Conservation (phyloP, 768 basidiomycete species). For the Coprinopsis sp. region DNA sequence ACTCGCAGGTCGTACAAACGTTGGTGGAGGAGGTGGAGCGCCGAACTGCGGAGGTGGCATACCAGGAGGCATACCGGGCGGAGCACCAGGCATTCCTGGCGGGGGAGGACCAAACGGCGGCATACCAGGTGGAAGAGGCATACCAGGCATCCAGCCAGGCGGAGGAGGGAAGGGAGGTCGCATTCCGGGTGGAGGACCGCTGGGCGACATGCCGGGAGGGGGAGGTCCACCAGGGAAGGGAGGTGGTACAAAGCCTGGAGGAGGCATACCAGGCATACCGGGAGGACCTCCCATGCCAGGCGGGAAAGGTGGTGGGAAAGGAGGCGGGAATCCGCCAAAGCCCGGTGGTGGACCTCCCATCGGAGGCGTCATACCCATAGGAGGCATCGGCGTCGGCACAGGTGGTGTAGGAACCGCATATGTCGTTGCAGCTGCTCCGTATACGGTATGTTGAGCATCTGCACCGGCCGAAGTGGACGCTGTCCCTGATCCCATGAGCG, state of each 20-base stretch:
- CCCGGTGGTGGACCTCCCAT: constrained; percentile 46
- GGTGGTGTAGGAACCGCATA: constrained; percentile 45
- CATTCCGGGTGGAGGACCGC: neutral
- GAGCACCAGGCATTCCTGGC: constrained; percentile 3
- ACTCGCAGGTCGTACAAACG: constrained; percentile 12
- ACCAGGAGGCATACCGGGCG: neutral
- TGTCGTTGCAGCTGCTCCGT: constrained; percentile 69
- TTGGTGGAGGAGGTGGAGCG: constrained; percentile 11
- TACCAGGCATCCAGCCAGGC: constrained; percentile 6
- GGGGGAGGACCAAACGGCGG: neutral
- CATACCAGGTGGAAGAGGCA: constrained; percentile 10
- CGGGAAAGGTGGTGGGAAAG: constrained; percentile 27
- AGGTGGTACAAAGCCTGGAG: constrained; percentile 21
- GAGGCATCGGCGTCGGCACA: constrained; percentile 32
- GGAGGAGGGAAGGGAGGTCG: constrained; percentile 5
- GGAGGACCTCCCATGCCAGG: constrained; percentile 30
- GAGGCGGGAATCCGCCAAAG: constrained; percentile 48
- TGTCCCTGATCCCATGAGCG: constrained; percentile 65
- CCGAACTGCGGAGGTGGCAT: constrained; percentile 1
- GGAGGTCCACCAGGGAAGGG: constrained; percentile 21
- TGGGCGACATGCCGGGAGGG: constrained; percentile 9
- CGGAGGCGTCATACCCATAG: constrained; percentile 35
- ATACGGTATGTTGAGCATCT: constrained; percentile 52
- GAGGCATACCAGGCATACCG: constrained; percentile 18
- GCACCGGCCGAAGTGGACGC: constrained; percentile 23